Evolutionary conservation across 176 grass and related monocot species (phyloP).

Genomic region (Lolium multiflorum): DNA sequence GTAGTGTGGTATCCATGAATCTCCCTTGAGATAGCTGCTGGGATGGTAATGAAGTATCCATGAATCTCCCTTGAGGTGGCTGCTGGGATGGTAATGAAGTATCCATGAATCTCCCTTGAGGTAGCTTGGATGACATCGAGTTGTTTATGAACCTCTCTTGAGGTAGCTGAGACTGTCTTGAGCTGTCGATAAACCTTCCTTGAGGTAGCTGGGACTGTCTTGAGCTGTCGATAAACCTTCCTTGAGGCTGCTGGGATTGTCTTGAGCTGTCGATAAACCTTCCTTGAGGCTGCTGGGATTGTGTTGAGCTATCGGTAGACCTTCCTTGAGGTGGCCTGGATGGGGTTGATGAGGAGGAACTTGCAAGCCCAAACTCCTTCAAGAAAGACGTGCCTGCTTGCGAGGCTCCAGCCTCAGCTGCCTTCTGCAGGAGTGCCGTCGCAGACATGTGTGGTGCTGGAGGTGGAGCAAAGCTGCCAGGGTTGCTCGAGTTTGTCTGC

Average conservation of each 20-base stretch:
- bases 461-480: slow-evolving; percentile 47
- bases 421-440: slow-evolving; percentile 65
- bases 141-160: slow-evolving; percentile 22
- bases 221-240: neutral
- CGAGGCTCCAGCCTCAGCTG: slow-evolving; percentile 53
- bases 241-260: slow-evolving; percentile 28
- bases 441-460: slow-evolving; percentile 61
- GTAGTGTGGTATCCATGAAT: neutral
- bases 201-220: slow-evolving; percentile 13
- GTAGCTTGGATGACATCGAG: neutral
- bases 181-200: neutral
- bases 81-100: neutral
- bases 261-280: neutral
- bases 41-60: neutral
- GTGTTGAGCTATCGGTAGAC: neutral
- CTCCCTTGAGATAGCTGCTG: slow-evolving; percentile 24
- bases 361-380: slow-evolving; percentile 55
- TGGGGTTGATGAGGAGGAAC: slow-evolving; percentile 33
- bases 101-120: slow-evolving; percentile 33
- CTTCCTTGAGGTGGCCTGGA: slow-evolving; percentile 45
- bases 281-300: slow-evolving; percentile 2
- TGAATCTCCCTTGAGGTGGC: slow-evolving; percentile 29
- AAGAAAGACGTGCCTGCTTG: slow-evolving; percentile 58
- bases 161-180: neutral
- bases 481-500: slow-evolving; percentile 47